Evolutionary conservation across 768 basidiomycete genomes (phyloP).

Genomic region (Termitomyces sp.): DNA sequence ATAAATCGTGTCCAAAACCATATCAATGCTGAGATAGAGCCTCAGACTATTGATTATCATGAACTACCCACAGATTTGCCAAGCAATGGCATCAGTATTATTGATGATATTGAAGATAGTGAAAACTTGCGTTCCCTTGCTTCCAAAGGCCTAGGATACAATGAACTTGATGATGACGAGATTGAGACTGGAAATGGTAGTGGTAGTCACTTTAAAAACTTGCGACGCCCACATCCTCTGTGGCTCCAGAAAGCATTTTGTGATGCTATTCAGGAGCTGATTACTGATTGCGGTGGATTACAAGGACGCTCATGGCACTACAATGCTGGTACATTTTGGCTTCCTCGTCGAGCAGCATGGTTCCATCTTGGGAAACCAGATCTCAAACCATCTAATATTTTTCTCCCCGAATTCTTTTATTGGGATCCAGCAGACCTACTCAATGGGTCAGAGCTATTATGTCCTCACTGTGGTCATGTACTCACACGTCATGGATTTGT

Average conservation of each 20-base stretch:
- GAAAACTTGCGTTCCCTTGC: background rate
- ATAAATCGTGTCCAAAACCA: background rate
- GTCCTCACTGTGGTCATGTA: background rate
- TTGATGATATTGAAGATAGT: background rate
- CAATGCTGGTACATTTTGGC: background rate
- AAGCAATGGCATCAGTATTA: background rate
- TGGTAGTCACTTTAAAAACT: background rate
- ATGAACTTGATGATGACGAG: background rate
- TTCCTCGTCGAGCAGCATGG: background rate
- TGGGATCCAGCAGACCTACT: background rate
- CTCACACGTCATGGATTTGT: background rate
- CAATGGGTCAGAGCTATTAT: background rate
- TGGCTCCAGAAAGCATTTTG: background rate
- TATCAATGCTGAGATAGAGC: background rate
- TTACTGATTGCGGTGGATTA: background rate
- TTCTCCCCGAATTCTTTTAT: background rate
- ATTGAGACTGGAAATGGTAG: background rate
- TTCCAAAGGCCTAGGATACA: background rate
- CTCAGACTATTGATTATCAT: too few relatives aligned
- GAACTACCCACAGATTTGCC: too few relatives aligned
- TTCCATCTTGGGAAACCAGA: background rate
- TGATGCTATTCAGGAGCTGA: background rate
- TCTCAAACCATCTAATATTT: background rate
- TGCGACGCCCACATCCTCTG: background rate
- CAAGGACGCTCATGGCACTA: background rate